These are phyloP conservation scores for Phialophora verrucosa DNA, from an alignment of 2,329 filamentous ascomycete species.

Conservation along the genomic window DNA sequence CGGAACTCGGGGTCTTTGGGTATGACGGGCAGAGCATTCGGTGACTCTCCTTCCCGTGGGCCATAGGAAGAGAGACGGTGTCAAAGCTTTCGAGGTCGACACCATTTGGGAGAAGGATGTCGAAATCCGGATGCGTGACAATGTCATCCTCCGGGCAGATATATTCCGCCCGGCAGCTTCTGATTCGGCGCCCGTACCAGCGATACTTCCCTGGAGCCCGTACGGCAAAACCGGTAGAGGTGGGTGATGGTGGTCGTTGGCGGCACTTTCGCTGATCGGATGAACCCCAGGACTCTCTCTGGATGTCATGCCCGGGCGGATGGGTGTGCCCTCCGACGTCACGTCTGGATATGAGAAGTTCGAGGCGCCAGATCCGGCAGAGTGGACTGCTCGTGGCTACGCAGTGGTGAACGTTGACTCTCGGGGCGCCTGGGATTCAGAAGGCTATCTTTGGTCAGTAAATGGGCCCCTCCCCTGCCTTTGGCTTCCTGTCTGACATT, in stretches of 20 bases:
- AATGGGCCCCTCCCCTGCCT: neutral
- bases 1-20: too few species aligned
- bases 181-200: conserved; percentile 35
- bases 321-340: conserved; percentile 24
- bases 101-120: conserved; percentile 37
- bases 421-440: conserved; percentile 40
- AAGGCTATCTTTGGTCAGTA: conserved; percentile 40
- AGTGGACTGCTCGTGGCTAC: conserved; percentile 41
- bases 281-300: conserved; percentile 1
- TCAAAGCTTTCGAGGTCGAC: conserved; percentile 12
- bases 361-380: conserved; percentile 42
- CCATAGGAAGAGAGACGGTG: too few species aligned
- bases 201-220: conserved; percentile 42
- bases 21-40: too few species aligned
- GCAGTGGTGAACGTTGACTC: conserved; percentile 44
- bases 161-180: conserved; percentile 38
- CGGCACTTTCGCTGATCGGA: too few species aligned
- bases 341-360: conserved; percentile 32
- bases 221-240: conserved; percentile 42
- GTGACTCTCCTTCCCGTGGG: too few species aligned
- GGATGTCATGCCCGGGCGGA: conserved; percentile 33
- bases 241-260: neutral
- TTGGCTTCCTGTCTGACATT: neutral
- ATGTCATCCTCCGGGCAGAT: conserved; percentile 40
- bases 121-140: conserved; percentile 40